Evolutionary conservation across 768 basidiomycete genomes (phyloP).

Genomic region (Pleurotus ostreatus): DNA sequence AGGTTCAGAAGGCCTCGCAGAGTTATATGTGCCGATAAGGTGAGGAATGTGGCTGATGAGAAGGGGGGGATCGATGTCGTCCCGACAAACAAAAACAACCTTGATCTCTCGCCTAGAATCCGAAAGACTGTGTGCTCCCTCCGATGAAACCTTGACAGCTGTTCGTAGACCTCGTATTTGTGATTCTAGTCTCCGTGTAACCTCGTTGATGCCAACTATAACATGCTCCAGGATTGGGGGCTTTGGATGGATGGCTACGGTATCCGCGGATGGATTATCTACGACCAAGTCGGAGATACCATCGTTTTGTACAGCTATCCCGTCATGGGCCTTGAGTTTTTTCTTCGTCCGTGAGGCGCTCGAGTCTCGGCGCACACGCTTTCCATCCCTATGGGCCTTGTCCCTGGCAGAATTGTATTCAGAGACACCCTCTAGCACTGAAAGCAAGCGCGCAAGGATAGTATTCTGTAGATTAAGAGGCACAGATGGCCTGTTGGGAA

Average conservation of each 20-base stretch:
- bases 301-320: background rate
- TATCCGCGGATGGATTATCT: background rate
- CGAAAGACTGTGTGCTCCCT: constrained; percentile 4
- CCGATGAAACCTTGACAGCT: constrained; percentile 20
- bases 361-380: constrained; percentile 17
- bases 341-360: constrained; percentile 15
- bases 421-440: constrained; percentile 46
- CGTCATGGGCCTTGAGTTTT: constrained; percentile 13
- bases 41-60: constrained; percentile 74
- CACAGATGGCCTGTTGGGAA: constrained; percentile 52
- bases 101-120: constrained; percentile 22
- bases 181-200: constrained; percentile 68
- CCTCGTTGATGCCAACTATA: constrained; percentile 72
- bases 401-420: constrained; percentile 34
- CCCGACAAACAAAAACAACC: constrained; percentile 65
- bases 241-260: constrained; percentile 4
- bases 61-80: constrained; percentile 70
- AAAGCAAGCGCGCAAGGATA: constrained; percentile 46
- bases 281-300: constrained; percentile 8
- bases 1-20: constrained; percentile 22
- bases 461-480: constrained; percentile 60
- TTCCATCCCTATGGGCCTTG: constrained; percentile 34
- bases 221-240: constrained; percentile 47
- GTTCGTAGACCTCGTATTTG: constrained; percentile 36
- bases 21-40: constrained; percentile 75